Conservation (phyloP, 2,329 filamentous ascomycete genomes). For the Leptographium galeiforme region DNA sequence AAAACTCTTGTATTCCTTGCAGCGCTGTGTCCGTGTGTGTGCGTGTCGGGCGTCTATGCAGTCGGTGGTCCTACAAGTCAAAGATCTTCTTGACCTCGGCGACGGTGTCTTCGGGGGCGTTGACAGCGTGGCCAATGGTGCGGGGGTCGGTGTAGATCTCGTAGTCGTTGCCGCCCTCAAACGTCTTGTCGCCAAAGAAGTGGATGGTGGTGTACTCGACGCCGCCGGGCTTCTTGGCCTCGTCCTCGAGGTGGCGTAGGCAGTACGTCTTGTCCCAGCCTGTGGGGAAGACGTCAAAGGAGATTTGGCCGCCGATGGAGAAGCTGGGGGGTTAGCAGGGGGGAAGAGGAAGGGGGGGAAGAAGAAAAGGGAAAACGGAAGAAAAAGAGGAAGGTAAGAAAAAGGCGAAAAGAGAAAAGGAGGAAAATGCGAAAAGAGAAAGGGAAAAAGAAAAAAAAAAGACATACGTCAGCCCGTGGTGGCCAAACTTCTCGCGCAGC, state of each 20-base stretch:
- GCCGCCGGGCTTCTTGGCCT: conserved; percentile 55
- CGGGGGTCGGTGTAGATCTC: conserved; percentile 79
- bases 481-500: conserved; percentile 67
- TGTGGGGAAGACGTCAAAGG: conserved; percentile 91
- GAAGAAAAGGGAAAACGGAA: neutral
- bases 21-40: too few relatives aligned
- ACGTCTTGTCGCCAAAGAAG: conserved; percentile 97
- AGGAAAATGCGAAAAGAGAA: conserved; percentile 13
- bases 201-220: conserved; percentile 78
- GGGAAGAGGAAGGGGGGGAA: too few relatives aligned
- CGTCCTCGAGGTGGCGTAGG: conserved; percentile 70
- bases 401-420: too few relatives aligned
- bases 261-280: conserved; percentile 99
- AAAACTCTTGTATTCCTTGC: too few relatives aligned
- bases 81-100: conserved; percentile 72
- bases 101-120: conserved; percentile 69
- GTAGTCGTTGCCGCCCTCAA: conserved; percentile 82
- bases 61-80: conserved; percentile 25
- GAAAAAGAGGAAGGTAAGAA: neutral
- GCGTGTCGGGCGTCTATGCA: too few relatives aligned
- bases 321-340: conserved; percentile 39
- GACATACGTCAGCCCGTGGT: conserved; percentile 71
- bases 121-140: conserved; percentile 76
- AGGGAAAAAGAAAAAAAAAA: neutral
- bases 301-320: conserved; percentile 94